Evolutionary conservation across 164 flowering plant species (phyloP), one percentile per base, ranked within the genome.

Genomic region (Kingdonia uniflora): DNA sequence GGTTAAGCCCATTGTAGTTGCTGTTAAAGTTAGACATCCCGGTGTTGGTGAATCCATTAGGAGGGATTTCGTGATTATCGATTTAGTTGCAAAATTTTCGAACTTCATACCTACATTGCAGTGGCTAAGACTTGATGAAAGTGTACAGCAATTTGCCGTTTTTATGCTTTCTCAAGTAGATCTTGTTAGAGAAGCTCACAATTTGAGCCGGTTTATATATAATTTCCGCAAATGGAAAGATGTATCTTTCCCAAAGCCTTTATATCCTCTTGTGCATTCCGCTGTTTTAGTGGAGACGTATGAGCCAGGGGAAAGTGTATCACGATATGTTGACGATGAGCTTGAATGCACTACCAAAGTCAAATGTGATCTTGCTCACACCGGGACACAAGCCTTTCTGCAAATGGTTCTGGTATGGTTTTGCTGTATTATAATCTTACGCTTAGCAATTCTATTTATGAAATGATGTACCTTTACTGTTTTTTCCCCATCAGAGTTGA

Each of bases 1-100:
- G 23, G 49, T 19, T 21, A 45, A 45, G 23, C 49, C 49, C 14
- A 19, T 45, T 45, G 23, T 45, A 12, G 49, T 45, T 45, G 49
- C 49, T 45, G 49, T 45, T 11, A 45, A 45, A 45, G 49, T 45
- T 45, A 45, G 49, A 7, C 49, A 45, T 45, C 49, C 49, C 4
- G 49, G 49, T 45, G 49, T 45, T 45, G 22, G 49, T 45, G 49
- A 45, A 17, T 45, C 49, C 11, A 45, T 45, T 21, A 45, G 24
- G 49, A 45, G 49, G 49, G 49, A 45, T 45, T 45, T 45, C 23
- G 49, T 19, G 20, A 45, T 45, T 11, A 45, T 45, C 4, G 22
- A 45, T 19, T 5, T 7, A 5, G 19, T 45, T 19, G 49, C 24
- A 11, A 45, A 45, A 20, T 14, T 45, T 45, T 45, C 49, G 10